These are phyloP conservation scores for Corrigiola litoralis DNA, from an alignment of 179 eudicot genomes.

Conservation along the genomic window DNA sequence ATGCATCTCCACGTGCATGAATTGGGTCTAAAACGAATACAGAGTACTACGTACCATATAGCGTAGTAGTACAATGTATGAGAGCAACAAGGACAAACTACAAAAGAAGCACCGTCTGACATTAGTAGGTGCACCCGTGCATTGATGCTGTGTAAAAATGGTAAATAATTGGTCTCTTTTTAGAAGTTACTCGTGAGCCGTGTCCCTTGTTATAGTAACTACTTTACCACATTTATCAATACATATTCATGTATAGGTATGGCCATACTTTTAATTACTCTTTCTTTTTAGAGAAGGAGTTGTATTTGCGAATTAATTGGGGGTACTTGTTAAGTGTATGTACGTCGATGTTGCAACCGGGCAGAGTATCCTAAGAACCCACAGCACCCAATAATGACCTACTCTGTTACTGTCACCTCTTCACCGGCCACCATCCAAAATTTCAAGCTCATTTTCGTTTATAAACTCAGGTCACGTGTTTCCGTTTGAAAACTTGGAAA, in stretches of 20 bases:
- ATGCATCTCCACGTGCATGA: conserved; percentile 1
- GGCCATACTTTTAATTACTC: background rate
- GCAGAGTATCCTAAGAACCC: conserved; percentile 13
- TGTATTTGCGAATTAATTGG: background rate
- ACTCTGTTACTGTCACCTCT: conserved; percentile 11
- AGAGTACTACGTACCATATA: too few species aligned
- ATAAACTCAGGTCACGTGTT: background rate
- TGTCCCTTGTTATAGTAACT: too few species aligned
- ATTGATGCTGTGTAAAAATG: background rate
- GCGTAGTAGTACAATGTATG: too few species aligned
- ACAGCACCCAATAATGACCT: background rate
- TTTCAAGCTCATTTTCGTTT: background rate
- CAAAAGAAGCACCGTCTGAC: background rate
- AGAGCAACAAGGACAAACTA: too few species aligned
- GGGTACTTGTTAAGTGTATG: background rate
- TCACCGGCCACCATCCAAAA: background rate
- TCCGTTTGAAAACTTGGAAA: too few species aligned
- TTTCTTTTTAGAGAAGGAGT: background rate
- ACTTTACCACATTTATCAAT: background rate
- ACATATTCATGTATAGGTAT: background rate
- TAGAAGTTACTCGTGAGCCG: too few species aligned
- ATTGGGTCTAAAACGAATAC: too few species aligned
- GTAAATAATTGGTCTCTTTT: too few species aligned
- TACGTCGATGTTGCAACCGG: background rate
- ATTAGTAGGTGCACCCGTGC: background rate